Evolutionary conservation across 305 asterid species (phyloP).

Genomic region (Caryopteris hybrid): DNA sequence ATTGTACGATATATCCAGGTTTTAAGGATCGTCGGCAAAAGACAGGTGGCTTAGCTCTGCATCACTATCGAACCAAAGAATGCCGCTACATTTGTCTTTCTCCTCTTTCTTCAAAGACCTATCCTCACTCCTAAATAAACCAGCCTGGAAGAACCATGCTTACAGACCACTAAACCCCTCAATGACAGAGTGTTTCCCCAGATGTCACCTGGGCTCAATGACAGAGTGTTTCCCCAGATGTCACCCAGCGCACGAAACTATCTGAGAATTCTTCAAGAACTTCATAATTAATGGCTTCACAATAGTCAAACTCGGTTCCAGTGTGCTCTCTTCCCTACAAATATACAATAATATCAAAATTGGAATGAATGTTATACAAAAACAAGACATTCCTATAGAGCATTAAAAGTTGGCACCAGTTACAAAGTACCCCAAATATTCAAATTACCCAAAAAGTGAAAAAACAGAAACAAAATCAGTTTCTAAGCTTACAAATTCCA

Average conservation of each 20-base stretch:
- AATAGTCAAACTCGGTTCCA: slow-evolving; percentile 36
- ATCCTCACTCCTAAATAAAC: too few species aligned
- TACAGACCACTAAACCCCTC: too few species aligned
- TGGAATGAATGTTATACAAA: slow-evolving; percentile 9
- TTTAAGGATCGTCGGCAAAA: slow-evolving; percentile 21
- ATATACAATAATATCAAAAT: not conserved
- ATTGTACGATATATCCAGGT: slow-evolving; percentile 25
- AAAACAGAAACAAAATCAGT: too few species aligned
- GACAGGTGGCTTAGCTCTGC: not conserved
- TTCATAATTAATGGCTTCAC: slow-evolving; percentile 42
- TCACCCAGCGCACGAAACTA: slow-evolving; percentile 81
- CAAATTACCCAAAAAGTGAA: too few species aligned
- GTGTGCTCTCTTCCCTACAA: slow-evolving; percentile 32
- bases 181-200: too few species aligned
- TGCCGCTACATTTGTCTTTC: slow-evolving; percentile 15
- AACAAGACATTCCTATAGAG: not conserved
- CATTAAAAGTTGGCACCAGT: too few species aligned
- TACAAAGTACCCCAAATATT: too few species aligned
- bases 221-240: slow-evolving; percentile 66
- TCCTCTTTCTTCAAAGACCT: slow-evolving; percentile 15
- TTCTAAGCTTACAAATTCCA: too few species aligned
- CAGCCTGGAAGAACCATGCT: too few species aligned
- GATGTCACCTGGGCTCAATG: too few species aligned
- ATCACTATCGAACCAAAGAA: slow-evolving; percentile 17
- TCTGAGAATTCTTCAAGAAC: slow-evolving; percentile 74